Evolutionary conservation across 805 yeast genomes (phyloP), one percentile per base, ranked within the genome.

Genomic region (Cyberlindnera misumaiensis): DNA sequence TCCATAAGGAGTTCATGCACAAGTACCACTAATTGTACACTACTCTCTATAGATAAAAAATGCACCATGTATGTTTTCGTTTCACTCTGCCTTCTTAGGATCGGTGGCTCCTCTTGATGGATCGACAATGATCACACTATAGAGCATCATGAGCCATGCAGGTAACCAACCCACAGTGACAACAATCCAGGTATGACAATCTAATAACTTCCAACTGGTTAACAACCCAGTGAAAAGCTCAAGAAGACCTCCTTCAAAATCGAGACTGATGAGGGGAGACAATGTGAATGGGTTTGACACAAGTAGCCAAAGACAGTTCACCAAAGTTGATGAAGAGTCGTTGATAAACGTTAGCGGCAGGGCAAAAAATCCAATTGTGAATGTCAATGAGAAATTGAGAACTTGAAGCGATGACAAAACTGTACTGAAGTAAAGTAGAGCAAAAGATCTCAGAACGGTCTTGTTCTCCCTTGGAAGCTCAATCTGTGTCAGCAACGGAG

Each of bases 111-210:
- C 10, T 35, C 42, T 40, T 10, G 42, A 12, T 2, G 35, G 22
- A 32, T 40, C 42, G 24, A 35, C 13, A 20, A 48, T 32, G 25
- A 33, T 30, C 11, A 39, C 43, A 32, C 68, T 61, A n/a, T 55
- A 34, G 1, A 59, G 57, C 11, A 63, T 49, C 12, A 63, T 50
- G 4, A 77, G 32, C 97, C 97, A 90, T 5, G 78, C 70, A 3
- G 97, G 95, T 28, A 80, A 57, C 95, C 96, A 88, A 0, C 87
- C 84, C 30, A 80, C 63, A 30, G 77, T 66, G 2, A 88, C 55
- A 17, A 84, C 72, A 40, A 75, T 70, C 89, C 95, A 87, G 0
- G 95, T 83, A 90, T 95, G 87, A 42, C 83, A 80, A 40, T 82
- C 83, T 40, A 84, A 61, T 28, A 78, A 74, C 18, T 65, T 53